A percentile compares a stretch with the other conserved stretches of the same genome.
Evolutionary conservation across 306 rosid genomes (phyloP).

Genomic region (Mucuna pruriens): DNA sequence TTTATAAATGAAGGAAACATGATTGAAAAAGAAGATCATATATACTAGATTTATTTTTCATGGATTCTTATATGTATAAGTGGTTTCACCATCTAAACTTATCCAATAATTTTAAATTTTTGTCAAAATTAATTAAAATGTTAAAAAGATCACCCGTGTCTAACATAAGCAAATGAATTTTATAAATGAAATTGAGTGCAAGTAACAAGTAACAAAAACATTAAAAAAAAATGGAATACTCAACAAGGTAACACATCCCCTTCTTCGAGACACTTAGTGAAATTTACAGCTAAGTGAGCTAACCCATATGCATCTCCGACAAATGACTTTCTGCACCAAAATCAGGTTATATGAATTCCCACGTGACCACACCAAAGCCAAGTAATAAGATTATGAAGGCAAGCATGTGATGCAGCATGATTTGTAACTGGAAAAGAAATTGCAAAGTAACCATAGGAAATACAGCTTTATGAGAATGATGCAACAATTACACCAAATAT

Average conservation of each 20-base stretch:
- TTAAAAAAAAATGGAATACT: neutral
- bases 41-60: too few species aligned
- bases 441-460: neutral
- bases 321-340: too few species aligned
- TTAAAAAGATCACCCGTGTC: neutral
- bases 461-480: neutral
- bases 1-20: too few species aligned
- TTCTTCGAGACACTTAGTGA: too few species aligned
- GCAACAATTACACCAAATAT: neutral
- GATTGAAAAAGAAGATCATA: too few species aligned
- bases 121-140: neutral
- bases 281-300: too few species aligned
- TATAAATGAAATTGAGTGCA: neutral
- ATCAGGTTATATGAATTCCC: neutral
- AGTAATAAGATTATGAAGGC: neutral
- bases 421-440: neutral
- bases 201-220: neutral
- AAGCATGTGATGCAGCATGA: neutral
- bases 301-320: too few species aligned
- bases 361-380: neutral
- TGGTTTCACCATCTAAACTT: neutral
- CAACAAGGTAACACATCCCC: too few species aligned
- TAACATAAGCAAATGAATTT: neutral
- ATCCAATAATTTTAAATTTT: neutral
- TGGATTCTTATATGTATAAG: neutral